Evolutionary conservation across 495 filamentous ascomycete species (phyloP), one percentile per base, ranked within the genome.

Genomic region (Penicillium herquei): DNA sequence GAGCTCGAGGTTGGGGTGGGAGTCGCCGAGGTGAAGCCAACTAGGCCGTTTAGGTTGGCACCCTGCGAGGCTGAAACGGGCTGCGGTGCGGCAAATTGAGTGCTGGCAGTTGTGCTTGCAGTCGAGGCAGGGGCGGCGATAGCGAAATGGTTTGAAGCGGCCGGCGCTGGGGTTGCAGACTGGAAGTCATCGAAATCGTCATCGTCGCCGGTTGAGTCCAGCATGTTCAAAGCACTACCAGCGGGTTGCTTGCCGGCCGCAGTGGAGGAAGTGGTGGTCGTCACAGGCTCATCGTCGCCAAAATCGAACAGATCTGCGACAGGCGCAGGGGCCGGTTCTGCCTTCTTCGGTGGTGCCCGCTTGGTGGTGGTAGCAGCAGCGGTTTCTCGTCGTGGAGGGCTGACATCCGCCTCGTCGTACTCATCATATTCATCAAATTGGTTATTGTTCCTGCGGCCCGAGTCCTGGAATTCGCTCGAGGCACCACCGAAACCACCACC

Each of bases 111-210:
- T n/a, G 85, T 83, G 54, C 81, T 85, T 31, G 81, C 81, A n/a
- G 84, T 86, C 31, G 86, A 81, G 46, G 83, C 78, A 13, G 88
- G 72, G 13, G 75, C 70, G 18, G 69, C 65, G 16, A 81, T 75
- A 5, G 71, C 62, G 58, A 81, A 79, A 37, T 72, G 67, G 51
- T 67, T 75, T 48, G 77, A 57, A 14, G 75, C 67, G 42, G 79
- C 64, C 26, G 77, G 60, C 44, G 76, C 59, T 12, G 52, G 85
- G 5, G 88, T 78, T 13, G 95, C 94, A n/a, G 91, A 92, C 70
- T 96, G 91, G 81, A 98, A 98, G 67, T 98, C 95, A 67, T 98
- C 94, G 61, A 98, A 98, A 48, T 98, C 95, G 61, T 98, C 94
- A 56, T 95, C 92, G 13, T 62, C 76, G 12, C 64, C 68, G 5